These are phyloP conservation scores for Didymella arachidicola DNA, from an alignment of 2,329 filamentous ascomycete genomes.

Conservation along the genomic window DNA sequence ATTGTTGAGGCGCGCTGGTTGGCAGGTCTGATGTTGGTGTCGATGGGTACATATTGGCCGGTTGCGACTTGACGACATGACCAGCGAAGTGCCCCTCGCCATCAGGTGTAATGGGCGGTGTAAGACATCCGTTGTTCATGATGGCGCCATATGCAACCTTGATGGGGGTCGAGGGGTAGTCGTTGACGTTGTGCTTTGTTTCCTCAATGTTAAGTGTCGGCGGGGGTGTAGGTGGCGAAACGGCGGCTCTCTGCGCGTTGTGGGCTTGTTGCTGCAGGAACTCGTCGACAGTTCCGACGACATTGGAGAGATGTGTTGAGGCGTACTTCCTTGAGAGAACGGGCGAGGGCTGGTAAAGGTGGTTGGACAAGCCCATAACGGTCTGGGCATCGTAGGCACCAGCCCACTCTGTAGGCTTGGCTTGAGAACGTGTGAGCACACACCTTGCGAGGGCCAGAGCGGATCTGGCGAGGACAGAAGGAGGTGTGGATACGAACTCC, in stretches of 20 bases:
- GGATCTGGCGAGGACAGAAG: slow-evolving; percentile 88
- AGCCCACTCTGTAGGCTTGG: slow-evolving; percentile 78
- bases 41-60: slow-evolving; percentile 43
- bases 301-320: slow-evolving; percentile 69
- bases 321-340: slow-evolving; percentile 74
- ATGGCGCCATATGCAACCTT: slow-evolving; percentile 72
- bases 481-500: slow-evolving; percentile 92
- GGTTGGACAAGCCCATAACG: slow-evolving; percentile 68
- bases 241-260: slow-evolving; percentile 54
- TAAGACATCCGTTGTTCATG: slow-evolving; percentile 78
- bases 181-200: slow-evolving; percentile 54
- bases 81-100: slow-evolving; percentile 50
- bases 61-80: slow-evolving; percentile 43
- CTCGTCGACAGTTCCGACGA: slow-evolving; percentile 69
- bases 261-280: slow-evolving; percentile 69
- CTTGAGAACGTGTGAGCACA: slow-evolving; percentile 81
- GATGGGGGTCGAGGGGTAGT: slow-evolving; percentile 77
- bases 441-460: slow-evolving; percentile 86
- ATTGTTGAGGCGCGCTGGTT: slow-evolving; percentile 44
- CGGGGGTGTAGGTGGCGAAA: slow-evolving; percentile 65
- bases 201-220: slow-evolving; percentile 61
- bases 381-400: slow-evolving; percentile 74
- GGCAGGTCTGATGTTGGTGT: slow-evolving; percentile 49
- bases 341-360: slow-evolving; percentile 71
- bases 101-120: slow-evolving; percentile 85